A percentile compares a stretch with the other conserved stretches of the same genome.
Evolutionary conservation across 1,139 yeast genomes (phyloP).

Genomic region (Pichia sp.): DNA sequence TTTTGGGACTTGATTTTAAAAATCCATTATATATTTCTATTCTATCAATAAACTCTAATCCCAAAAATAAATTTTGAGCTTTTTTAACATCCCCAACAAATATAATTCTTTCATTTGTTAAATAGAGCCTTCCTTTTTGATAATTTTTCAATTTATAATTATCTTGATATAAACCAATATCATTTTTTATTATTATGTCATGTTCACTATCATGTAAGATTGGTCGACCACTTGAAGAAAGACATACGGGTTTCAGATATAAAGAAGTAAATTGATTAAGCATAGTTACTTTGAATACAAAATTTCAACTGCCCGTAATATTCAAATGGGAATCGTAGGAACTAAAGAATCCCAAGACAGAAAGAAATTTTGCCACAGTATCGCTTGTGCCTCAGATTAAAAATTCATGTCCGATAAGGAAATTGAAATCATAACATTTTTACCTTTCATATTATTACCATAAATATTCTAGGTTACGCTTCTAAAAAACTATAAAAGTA

Average conservation of each 20-base stretch:
- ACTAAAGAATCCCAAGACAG: no score
- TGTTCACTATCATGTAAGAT: conserved; percentile 37
- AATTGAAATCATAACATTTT: no score
- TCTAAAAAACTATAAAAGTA: no score
- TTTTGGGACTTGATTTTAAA: conserved; percentile 72
- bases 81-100: conserved; percentile 52
- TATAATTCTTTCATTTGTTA: conserved; percentile 68
- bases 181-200: conserved; percentile 44
- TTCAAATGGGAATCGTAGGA: no score
- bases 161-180: conserved; percentile 68
- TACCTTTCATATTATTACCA: no score
- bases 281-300: no score
- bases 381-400: no score
- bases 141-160: conserved; percentile 54
- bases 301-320: no score
- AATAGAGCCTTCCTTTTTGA: conserved; percentile 72
- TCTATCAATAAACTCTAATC: conserved; percentile 40
- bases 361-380: no score
- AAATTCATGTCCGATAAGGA: no score
- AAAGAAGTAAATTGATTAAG: conserved; percentile 11
- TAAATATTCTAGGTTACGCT: no score
- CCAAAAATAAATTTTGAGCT: conserved; percentile 41
- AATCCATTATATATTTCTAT: conserved; percentile 56
- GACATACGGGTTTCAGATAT: conserved; percentile 36
- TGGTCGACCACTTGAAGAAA: conserved; percentile 42